Percentiles rank a stretch among this genome's conserved stretches.
Conservation (phyloP, 1,284 basidiomycete species). For the Vanrija pseudolonga region DNA sequence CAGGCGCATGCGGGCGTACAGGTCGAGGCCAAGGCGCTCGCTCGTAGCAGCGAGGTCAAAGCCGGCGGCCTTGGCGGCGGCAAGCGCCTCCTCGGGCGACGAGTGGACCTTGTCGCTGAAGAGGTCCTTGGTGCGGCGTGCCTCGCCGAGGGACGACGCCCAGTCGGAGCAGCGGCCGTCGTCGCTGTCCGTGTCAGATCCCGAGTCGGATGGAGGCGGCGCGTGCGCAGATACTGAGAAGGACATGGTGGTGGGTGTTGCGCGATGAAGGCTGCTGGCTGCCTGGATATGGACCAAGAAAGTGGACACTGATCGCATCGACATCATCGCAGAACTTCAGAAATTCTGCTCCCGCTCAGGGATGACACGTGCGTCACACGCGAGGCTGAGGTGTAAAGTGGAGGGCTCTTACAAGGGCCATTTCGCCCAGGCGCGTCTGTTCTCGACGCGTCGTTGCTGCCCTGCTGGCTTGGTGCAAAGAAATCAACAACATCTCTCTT, state of each 20-base stretch:
- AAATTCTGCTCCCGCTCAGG: too few relatives aligned
- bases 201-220: constrained; percentile 14
- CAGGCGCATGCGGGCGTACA: constrained; percentile 70
- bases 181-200: constrained; percentile 17
- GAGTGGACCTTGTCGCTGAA: constrained; percentile 68
- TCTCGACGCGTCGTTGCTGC: background rate
- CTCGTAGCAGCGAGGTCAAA: constrained; percentile 27
- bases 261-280: background rate
- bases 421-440: background rate
- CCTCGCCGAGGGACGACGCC: constrained; percentile 40
- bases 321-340: too few relatives aligned
- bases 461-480: too few relatives aligned
- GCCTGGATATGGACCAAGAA: background rate
- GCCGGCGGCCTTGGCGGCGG: constrained; percentile 58
- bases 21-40: constrained; percentile 53
- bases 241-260: constrained; percentile 9
- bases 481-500: background rate
- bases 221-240: constrained; percentile 14
- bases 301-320: background rate
- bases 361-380: too few relatives aligned
- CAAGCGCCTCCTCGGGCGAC: constrained; percentile 60
- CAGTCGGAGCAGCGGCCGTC: constrained; percentile 39
- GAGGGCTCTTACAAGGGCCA: background rate
- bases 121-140: constrained; percentile 62
- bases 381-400: background rate